Percentiles rank a stretch among this genome's conserved stretches.
These are phyloP conservation scores for Vaucheria bursata DNA, from an alignment of 352 stramenopile genomes.

Conservation along the genomic window DNA sequence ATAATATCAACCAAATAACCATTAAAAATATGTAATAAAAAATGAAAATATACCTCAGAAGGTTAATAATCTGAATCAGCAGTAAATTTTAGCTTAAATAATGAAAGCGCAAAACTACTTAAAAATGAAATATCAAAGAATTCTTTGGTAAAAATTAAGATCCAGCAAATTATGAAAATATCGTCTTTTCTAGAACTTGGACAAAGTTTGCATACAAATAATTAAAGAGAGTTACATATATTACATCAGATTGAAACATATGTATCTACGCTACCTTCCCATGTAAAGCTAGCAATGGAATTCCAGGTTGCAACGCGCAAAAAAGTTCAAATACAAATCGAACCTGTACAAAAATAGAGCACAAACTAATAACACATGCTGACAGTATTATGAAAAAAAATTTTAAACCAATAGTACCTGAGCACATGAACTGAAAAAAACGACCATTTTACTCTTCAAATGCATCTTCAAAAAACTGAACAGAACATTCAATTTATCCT, in stretches of 20 bases:
- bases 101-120: no score
- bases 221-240: no score
- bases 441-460: slow-evolving; percentile 93
- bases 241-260: no score
- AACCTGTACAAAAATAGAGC: slow-evolving; percentile 56
- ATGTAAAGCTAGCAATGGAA: slow-evolving; percentile 90
- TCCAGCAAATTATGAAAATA: no score
- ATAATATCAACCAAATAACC: no score
- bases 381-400: not conserved
- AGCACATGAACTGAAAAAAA: slow-evolving; percentile 94
- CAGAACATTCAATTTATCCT: slow-evolving; percentile 93
- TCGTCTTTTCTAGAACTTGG: no score
- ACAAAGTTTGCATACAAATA: no score
- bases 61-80: no score
- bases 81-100: no score
- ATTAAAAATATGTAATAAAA: not conserved
- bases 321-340: slow-evolving; percentile 89
- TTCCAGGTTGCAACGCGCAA: slow-evolving; percentile 88
- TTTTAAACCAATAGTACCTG: slow-evolving; percentile 53
- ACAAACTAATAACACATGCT: not conserved
- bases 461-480: slow-evolving; percentile 98
- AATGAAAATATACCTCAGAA: not conserved
- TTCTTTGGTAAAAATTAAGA: no score
- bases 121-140: no score
- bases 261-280: slow-evolving; percentile 84